Conservation (phyloP, 345 rosid species). For the Odontarrhena argentea region DNA sequence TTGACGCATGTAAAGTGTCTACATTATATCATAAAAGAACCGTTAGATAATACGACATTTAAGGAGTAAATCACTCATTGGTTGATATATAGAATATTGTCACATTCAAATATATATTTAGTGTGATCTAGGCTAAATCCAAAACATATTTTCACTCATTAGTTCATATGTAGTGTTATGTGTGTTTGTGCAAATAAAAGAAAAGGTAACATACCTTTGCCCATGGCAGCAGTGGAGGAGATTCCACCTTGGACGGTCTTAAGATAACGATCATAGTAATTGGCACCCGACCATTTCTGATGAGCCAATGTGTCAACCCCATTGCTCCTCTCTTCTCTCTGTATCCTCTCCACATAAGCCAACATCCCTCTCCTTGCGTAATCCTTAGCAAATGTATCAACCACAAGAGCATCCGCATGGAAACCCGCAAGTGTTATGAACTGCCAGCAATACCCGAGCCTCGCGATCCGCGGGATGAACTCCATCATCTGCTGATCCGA, state of each 20-base stretch:
- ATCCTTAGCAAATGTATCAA: slow-evolving; percentile 80
- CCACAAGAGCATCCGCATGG: slow-evolving; percentile 90
- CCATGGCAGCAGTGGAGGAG: slow-evolving; percentile 98
- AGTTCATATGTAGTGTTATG: neutral
- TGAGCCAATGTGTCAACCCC: slow-evolving; percentile 95
- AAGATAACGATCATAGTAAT: slow-evolving; percentile 84
- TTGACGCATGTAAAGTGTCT: neutral
- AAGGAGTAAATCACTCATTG: neutral
- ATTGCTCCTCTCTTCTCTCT: slow-evolving; percentile 90
- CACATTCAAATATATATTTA: neutral
- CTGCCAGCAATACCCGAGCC: slow-evolving; percentile 90
- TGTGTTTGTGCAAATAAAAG: neutral
- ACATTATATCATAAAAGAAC: no score
- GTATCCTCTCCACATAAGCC: slow-evolving; percentile 95
- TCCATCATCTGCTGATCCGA: slow-evolving; percentile 77
- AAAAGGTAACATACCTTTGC: slow-evolving; percentile 62
- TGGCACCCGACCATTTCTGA: slow-evolving; percentile 99
- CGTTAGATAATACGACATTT: no score
- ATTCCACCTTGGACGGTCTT: slow-evolving; percentile 95
- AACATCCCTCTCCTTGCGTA: slow-evolving; percentile 85
- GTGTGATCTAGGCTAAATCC: no score
- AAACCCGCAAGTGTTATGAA: slow-evolving; percentile 93
- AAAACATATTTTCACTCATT: neutral
- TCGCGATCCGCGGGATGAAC: slow-evolving; percentile 82
- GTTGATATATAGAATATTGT: neutral